Evolutionary conservation across 805 yeast species (phyloP), one percentile per base, ranked within the genome.

Genomic region (Teunomyces kruisii): DNA sequence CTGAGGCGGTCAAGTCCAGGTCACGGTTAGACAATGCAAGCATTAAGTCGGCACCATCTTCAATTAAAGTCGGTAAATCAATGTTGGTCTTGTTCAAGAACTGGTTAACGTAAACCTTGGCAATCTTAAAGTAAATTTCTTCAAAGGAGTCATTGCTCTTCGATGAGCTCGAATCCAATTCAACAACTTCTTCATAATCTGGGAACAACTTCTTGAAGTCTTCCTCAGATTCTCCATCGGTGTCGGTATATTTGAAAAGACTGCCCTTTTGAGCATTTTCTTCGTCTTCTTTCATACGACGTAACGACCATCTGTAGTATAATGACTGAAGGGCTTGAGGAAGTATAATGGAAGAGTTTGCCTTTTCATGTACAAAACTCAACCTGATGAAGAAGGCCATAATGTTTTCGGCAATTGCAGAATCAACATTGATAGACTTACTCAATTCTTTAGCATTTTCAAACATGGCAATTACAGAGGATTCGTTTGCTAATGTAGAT

Each of bases 131-230:
- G 54, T 82, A 77, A 13, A 73, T 54, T 0, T 75, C 79, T 12
- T 78, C 81, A 31, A 78, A 58, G 33, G 52, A 35, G 42, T 51
- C 67, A 15, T 62, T 57, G 4, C 45, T 56, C 47, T 47, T 55
- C 4, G 48, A 47, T 7, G 43, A 17, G 3, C 28, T 32, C 0
- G 51, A 37, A 6, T 51, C 56, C 22, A 32, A n/a, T 22, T 76
- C 78, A 42, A 81, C 59, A 4, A 80, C 76, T 8, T 85, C 87
- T 40, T 87, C 96, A 51, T 80, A 88, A 59, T 89, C 96, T 0
- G 97, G 97, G 75, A 92, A 92, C 67, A 91, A 61, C n/a, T 58
- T 58, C 54, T 69, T 78, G 67, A 91, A 89, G 44, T 91, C 97
- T n/a, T 76, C 81, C 51, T 89, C 97, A 3, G 79, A 78, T 45